Base-by-base conservation (phyloP, 495 filamentous ascomycete species). In the Penicillium verhagenii region DNA sequence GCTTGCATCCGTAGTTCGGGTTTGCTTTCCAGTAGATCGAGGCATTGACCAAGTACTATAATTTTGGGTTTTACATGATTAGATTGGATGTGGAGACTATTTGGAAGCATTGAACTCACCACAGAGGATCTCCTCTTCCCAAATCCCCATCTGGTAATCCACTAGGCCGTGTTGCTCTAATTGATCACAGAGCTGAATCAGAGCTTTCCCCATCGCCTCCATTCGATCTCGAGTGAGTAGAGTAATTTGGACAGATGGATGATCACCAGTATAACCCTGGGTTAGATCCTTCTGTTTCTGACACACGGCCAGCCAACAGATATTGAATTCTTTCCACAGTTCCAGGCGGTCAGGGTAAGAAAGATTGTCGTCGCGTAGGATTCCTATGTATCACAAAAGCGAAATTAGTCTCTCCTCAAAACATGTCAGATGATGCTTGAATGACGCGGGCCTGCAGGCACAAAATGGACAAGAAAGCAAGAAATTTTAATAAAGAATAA, bases 91-190 rank as follows among this genome's bases (percentile, higher is more conserved):
- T n/a, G n/a, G n/a, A n/a, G n/a, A n/a, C n/a, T 2, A 20, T 29
- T 18, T 29, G 35, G 14, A 18, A 16, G 48, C 3, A 26, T 3
- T n/a, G 19, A 43, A 78, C 90, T 61, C 79, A 94, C 91, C 79
- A 48, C 80, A 81, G 43, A 96, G 79, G 59, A 98, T 97, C 59
- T 89, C 87, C 67, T 97, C 92, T 70, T 97, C 94, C 83, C 90
- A 93, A 42, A 97, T 89, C 3, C 94, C 94, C 75, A 96, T 94
- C 63, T 97, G 87, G 68, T 97, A 98, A 72, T 98, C 94, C 6
- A 98, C 93, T 23, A 98, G 74, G 14, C 94, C 94, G 60, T 95
- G 84, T 50, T 85, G 83, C 65, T 97, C 94, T 50, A 98, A 79
- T 33, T 80, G 80, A 68, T 98, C 93, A 66, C 92, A 94, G 18